These are phyloP conservation scores for Rhytidhysteron rufulum DNA, from an alignment of 2,329 filamentous ascomycete species.

Conservation along the genomic window DNA sequence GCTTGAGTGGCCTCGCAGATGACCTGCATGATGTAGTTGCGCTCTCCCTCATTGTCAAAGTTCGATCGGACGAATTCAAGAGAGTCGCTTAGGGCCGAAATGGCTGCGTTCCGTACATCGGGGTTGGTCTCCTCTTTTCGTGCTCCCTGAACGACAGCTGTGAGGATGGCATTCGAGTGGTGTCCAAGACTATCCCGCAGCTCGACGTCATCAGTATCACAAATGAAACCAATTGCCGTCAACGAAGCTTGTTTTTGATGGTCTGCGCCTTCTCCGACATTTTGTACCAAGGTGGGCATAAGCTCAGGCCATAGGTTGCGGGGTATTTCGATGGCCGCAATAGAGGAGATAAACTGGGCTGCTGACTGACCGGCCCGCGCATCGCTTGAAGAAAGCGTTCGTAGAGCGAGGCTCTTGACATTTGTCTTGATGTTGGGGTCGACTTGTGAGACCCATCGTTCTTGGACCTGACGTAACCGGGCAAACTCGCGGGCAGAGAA, in stretches of 20 bases:
- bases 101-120: conserved; percentile 88
- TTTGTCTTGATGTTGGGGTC: conserved; percentile 76
- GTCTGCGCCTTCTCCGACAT: conserved; percentile 80
- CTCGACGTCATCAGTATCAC: conserved; percentile 88
- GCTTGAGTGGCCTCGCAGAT: conserved; percentile 98
- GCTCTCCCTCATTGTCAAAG: conserved; percentile 98
- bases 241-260: conserved; percentile 92
- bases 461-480: conserved; percentile 84
- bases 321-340: conserved; percentile 91
- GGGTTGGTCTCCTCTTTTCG: conserved; percentile 91
- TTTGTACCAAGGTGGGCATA: conserved; percentile 84
- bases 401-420: conserved; percentile 86
- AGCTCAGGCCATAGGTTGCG: conserved; percentile 90
- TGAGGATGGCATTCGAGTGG: conserved; percentile 97
- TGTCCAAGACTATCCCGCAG: conserved; percentile 74
- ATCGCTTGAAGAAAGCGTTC: conserved; percentile 78
- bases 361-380: conserved; percentile 81
- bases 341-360: conserved; percentile 91
- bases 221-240: conserved; percentile 97
- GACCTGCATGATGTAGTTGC: conserved; percentile 99
- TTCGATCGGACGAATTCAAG: conserved; percentile 97
- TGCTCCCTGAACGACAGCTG: conserved; percentile 94
- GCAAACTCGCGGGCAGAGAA: conserved; percentile 89
- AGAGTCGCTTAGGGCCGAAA: conserved; percentile 90
- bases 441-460: conserved; percentile 85